phyloP scores from a whole-genome alignment of 1,139 yeast species.

The Scheffersomyces stambukii region DNA sequence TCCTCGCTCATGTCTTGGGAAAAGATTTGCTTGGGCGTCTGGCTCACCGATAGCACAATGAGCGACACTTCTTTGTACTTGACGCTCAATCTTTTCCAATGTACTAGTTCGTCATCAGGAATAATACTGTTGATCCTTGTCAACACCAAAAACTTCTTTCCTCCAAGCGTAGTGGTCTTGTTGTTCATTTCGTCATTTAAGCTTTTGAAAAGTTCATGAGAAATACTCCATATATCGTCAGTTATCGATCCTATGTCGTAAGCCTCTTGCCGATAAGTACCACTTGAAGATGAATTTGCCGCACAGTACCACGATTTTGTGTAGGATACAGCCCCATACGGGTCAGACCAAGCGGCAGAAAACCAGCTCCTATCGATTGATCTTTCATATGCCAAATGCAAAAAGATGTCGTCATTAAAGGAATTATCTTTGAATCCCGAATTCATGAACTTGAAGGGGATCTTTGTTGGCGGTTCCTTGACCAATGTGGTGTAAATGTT shows the following conservation, averaged over 20 bases:
- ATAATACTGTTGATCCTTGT: slow-evolving; percentile 68
- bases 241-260: slow-evolving; percentile 31
- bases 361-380: slow-evolving; percentile 82
- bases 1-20: slow-evolving; percentile 5
- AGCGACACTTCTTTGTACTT: slow-evolving; percentile 60
- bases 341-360: slow-evolving; percentile 87
- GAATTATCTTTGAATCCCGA: slow-evolving; percentile 18
- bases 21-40: slow-evolving; percentile 55
- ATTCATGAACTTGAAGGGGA: slow-evolving; percentile 50
- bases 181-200: slow-evolving; percentile 32
- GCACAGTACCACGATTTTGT: slow-evolving; percentile 67
- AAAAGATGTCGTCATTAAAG: slow-evolving; percentile 61
- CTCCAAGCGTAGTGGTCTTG: slow-evolving; percentile 34
- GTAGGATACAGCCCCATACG: slow-evolving; percentile 61
- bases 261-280: slow-evolving; percentile 12
- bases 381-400: slow-evolving; percentile 83
- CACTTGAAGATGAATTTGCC: background rate
- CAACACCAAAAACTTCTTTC: slow-evolving; percentile 60
- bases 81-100: slow-evolving; percentile 67
- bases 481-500: slow-evolving; percentile 40
- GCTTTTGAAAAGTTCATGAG: slow-evolving; percentile 32
- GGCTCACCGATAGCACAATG: slow-evolving; percentile 70
- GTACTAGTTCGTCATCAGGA: slow-evolving; percentile 75
- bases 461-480: slow-evolving; percentile 40
- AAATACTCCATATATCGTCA: slow-evolving; percentile 39